A percentile compares a stretch with the other conserved stretches of the same genome.
Evolutionary conservation across 495 filamentous ascomycete species (phyloP).

Genomic region (Extremus antarcticus): DNA sequence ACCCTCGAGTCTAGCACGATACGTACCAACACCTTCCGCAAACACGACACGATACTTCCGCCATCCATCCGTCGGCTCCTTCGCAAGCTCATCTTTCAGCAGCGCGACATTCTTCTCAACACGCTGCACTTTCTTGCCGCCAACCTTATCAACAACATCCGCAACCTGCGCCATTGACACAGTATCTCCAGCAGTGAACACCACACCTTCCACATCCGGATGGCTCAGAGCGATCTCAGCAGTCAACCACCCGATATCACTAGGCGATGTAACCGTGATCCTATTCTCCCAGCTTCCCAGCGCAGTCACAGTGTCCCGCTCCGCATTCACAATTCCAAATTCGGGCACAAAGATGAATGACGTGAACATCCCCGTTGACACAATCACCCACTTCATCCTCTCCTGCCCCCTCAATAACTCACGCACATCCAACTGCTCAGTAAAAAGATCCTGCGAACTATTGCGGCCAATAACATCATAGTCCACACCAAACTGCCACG

Average conservation of each 20-base stretch:
- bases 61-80: constrained; percentile 39
- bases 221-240: constrained; percentile 39
- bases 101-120: constrained; percentile 36
- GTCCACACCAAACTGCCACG: constrained; percentile 60
- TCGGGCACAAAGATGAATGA: constrained; percentile 48
- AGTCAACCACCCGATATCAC: constrained; percentile 48
- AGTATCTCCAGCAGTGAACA: constrained; percentile 51
- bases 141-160: constrained; percentile 36
- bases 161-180: constrained; percentile 43
- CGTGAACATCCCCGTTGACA: constrained; percentile 54
- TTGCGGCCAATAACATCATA: constrained; percentile 49
- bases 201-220: constrained; percentile 25
- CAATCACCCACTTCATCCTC: constrained; percentile 40
- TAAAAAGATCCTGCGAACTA: constrained; percentile 46
- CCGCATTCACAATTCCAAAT: constrained; percentile 44
- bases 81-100: constrained; percentile 32
- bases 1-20: background rate
- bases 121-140: constrained; percentile 33
- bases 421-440: constrained; percentile 50
- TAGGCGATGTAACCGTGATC: constrained; percentile 46
- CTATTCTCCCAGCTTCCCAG: constrained; percentile 45
- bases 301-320: constrained; percentile 32
- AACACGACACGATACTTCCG: constrained; percentile 52
- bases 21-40: constrained; percentile 34
- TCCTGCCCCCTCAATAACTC: constrained; percentile 39